phyloP scores from a whole-genome alignment of 768 basidiomycete species.

The Hygrocybe punicea region DNA sequence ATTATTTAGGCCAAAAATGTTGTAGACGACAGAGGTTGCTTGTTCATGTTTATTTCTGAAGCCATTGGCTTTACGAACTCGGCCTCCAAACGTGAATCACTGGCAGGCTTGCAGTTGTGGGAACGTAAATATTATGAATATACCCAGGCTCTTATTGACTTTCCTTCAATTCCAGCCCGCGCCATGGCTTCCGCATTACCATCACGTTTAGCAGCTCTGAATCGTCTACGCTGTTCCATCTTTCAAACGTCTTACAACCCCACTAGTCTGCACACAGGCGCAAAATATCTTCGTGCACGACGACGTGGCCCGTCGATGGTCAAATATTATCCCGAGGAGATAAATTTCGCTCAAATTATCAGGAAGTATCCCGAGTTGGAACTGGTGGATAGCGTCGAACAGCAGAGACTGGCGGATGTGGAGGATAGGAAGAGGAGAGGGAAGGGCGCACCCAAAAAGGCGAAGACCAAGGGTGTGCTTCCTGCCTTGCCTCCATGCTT shows the following conservation, averaged over 20 bases:
- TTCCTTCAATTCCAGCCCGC: too few species aligned
- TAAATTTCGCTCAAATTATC: slow-evolving; percentile 53
- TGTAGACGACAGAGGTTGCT: background rate
- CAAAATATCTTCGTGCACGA: slow-evolving; percentile 82
- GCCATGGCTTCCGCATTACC: slow-evolving; percentile 32
- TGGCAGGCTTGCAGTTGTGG: too few species aligned
- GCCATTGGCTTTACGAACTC: background rate
- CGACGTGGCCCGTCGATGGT: slow-evolving; percentile 85
- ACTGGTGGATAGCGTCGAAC: slow-evolving; percentile 63
- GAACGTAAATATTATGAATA: too few species aligned
- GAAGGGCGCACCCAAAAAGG: slow-evolving; percentile 81
- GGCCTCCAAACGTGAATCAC: too few species aligned
- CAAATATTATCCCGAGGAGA: slow-evolving; percentile 70
- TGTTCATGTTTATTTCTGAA: background rate
- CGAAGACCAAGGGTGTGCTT: slow-evolving; percentile 67
- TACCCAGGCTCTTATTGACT: too few species aligned
- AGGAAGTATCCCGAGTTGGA: slow-evolving; percentile 54
- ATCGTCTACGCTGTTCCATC: slow-evolving; percentile 61
- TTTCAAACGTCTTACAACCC: slow-evolving; percentile 93
- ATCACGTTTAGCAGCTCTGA: slow-evolving; percentile 58
- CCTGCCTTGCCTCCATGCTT: background rate
- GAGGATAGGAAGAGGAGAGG: slow-evolving; percentile 68
- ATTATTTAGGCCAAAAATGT: too few species aligned
- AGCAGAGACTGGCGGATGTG: slow-evolving; percentile 65
- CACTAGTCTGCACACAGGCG: slow-evolving; percentile 72